Evolutionary conservation across 2,329 filamentous ascomycete genomes (phyloP).

Genomic region (Ceratocystis destructans): DNA sequence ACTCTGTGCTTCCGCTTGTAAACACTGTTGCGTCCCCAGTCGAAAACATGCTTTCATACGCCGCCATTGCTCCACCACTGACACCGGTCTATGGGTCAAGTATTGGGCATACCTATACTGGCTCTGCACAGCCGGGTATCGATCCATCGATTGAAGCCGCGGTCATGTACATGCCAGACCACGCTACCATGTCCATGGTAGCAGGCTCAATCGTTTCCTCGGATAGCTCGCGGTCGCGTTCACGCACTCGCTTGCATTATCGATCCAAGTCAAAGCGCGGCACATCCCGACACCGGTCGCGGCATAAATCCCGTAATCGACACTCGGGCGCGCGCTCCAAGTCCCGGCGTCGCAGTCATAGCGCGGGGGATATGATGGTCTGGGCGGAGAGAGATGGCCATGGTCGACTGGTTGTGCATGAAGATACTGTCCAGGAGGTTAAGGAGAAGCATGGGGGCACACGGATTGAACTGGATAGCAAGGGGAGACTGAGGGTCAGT

Average conservation of each 20-base stretch:
- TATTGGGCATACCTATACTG: not conserved
- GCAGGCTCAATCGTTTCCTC: not conserved
- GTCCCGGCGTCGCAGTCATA: not conserved
- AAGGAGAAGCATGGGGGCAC: slow-evolving; percentile 43
- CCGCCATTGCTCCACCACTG: not conserved
- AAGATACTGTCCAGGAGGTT: slow-evolving; percentile 44
- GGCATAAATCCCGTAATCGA: slow-evolving; percentile 6
- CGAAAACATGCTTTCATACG: not conserved
- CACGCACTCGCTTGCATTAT: not conserved
- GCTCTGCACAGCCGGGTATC: not conserved
- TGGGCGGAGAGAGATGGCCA: slow-evolving; percentile 25
- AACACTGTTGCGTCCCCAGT: slow-evolving; percentile 26
- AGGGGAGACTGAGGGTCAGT: slow-evolving; percentile 88
- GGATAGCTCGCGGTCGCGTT: slow-evolving; percentile 11
- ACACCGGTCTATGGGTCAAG: not conserved
- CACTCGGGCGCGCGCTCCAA: slow-evolving; percentile 2
- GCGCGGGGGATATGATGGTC: slow-evolving; percentile 3
- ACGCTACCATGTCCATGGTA: not conserved
- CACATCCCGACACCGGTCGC: slow-evolving; percentile 12
- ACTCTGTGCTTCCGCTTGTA: slow-evolving; percentile 22
- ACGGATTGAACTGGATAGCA: slow-evolving; percentile 75
- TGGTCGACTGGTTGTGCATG: slow-evolving; percentile 50
- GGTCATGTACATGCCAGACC: not conserved
- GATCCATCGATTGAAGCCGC: not conserved
- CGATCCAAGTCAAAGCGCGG: slow-evolving; percentile 10